Conservation (phyloP, 805 yeast species). For the Metschnikowia dekortorum region DNA sequence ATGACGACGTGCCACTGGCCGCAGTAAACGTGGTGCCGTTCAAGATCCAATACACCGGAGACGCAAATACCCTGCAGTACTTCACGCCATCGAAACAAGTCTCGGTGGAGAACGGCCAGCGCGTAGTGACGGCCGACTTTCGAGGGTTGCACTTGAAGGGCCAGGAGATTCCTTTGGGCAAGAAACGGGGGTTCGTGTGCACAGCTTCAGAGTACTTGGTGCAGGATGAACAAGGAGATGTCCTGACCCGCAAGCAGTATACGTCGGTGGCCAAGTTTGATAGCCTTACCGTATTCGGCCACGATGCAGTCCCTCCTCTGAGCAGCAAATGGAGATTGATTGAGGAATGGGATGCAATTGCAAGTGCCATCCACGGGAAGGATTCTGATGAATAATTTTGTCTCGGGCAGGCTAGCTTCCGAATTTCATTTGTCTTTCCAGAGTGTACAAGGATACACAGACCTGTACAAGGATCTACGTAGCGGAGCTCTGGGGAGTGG, state of each 20-base stretch:
- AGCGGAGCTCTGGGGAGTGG: too few species aligned
- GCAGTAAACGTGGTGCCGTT: constrained; percentile 13
- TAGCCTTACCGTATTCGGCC: constrained; percentile 11
- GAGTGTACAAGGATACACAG: too few species aligned
- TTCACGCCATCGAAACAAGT: constrained; percentile 11
- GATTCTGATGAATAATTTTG: background rate
- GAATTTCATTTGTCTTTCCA: too few species aligned
- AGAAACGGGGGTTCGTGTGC: constrained; percentile 10
- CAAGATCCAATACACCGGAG: constrained; percentile 13
- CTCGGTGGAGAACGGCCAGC: constrained; percentile 1
- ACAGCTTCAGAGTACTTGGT: constrained; percentile 8
- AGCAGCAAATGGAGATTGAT: constrained; percentile 14
- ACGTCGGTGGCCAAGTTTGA: constrained; percentile 12
- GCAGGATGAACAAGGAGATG: background rate
- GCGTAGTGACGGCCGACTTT: constrained; percentile 10
- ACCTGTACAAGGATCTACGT: too few species aligned
- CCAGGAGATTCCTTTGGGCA: constrained; percentile 4
- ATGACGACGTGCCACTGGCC: constrained; percentile 6
- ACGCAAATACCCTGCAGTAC: constrained; percentile 9
- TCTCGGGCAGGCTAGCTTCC: too few species aligned
- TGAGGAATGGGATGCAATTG: constrained; percentile 13
- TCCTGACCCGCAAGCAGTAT: constrained; percentile 9
- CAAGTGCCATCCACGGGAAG: constrained; percentile 11
- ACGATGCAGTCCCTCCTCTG: constrained; percentile 14
- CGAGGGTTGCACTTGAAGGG: constrained; percentile 16